phyloP scores from a whole-genome alignment of 805 yeast species.

The Candida cerambycidarum region DNA sequence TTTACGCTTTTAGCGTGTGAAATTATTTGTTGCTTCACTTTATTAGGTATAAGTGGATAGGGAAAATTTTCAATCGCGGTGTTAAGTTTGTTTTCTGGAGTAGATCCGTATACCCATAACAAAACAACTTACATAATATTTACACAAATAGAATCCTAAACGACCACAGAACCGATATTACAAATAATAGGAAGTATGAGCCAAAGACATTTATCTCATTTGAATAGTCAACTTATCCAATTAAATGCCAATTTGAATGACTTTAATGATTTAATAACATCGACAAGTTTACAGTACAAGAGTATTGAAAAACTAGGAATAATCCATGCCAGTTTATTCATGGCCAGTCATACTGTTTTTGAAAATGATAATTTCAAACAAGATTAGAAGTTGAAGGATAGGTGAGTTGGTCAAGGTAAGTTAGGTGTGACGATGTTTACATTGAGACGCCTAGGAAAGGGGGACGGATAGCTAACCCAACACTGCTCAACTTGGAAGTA shows the following conservation, averaged over 20 bases:
- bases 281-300: slow-evolving; percentile 53
- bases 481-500: too few relatives aligned
- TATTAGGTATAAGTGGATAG: slow-evolving; percentile 6
- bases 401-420: too few relatives aligned
- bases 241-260: slow-evolving; percentile 57
- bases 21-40: neutral
- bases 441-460: too few relatives aligned
- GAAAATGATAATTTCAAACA: slow-evolving; percentile 33
- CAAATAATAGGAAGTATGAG: neutral
- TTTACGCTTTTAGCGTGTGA: neutral
- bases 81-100: neutral
- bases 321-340: slow-evolving; percentile 53
- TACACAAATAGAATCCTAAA: neutral
- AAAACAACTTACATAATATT: neutral
- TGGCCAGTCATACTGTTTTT: slow-evolving; percentile 44
- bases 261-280: slow-evolving; percentile 49
- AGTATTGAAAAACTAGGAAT: slow-evolving; percentile 54
- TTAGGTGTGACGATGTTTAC: neutral
- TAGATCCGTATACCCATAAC: neutral
- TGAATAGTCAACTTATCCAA: slow-evolving; percentile 31
- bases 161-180: neutral
- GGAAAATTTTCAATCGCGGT: slow-evolving; percentile 5
- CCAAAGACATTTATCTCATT: slow-evolving; percentile 40
- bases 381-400: neutral
- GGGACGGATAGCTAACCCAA: too few relatives aligned